Conservation (phyloP, 2,329 filamentous ascomycete genomes). For the Bertia moriformis region DNA sequence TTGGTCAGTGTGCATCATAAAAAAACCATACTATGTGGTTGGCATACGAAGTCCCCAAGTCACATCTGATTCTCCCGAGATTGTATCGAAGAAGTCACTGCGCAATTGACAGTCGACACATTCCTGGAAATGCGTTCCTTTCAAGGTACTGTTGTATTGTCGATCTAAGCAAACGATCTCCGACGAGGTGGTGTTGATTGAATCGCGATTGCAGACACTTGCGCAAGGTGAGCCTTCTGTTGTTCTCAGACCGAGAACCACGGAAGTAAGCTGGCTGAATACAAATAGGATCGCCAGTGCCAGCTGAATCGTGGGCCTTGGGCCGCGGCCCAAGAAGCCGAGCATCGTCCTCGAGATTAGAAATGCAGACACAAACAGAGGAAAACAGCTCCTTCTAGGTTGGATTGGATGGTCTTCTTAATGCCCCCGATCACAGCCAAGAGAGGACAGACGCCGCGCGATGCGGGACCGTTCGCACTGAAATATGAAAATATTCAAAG, state of each 20-base stretch:
- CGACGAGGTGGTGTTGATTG: conserved; percentile 19
- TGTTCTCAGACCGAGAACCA: conserved; percentile 12
- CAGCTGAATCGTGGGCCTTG: background rate
- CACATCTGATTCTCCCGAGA: conserved; percentile 22
- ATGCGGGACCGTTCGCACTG: no score
- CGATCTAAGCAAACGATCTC: conserved; percentile 24
- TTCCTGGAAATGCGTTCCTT: conserved; percentile 18
- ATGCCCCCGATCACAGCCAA: no score
- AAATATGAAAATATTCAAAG: no score
- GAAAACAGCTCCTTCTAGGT: no score
- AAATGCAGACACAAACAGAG: no score
- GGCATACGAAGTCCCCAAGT: conserved; percentile 27
- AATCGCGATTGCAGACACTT: conserved; percentile 11
- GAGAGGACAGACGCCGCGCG: no score
- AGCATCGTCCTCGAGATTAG: no score
- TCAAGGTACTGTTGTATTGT: conserved; percentile 14
- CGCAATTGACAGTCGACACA: conserved; percentile 24
- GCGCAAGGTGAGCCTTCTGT: conserved; percentile 21
- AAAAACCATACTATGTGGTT: background rate
- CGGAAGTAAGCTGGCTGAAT: conserved; percentile 8
- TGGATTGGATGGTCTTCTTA: no score
- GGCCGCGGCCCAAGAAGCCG: background rate
- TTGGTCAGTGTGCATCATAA: background rate
- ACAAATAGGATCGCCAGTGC: background rate
- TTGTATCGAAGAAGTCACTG: conserved; percentile 17